A percentile compares a stretch with the other conserved stretches of the same genome.
These are phyloP conservation scores for Arctium lappa DNA, from an alignment of 129 eudicot genomes.

Conservation along the genomic window DNA sequence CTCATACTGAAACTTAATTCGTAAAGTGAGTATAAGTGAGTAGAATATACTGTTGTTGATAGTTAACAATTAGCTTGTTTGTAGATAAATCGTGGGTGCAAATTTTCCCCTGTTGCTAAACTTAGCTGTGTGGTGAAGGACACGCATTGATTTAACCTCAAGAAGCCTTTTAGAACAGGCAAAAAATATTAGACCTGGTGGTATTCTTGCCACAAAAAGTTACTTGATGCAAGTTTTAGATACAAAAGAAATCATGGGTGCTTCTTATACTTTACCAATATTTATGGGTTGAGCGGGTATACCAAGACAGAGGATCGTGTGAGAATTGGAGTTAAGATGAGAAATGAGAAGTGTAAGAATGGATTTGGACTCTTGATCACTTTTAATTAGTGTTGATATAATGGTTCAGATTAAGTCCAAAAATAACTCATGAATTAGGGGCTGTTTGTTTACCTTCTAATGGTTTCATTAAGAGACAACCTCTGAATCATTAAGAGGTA, in stretches of 20 bases:
- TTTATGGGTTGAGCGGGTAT: too few relatives aligned
- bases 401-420: too few relatives aligned
- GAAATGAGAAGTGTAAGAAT: too few relatives aligned
- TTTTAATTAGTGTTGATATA: too few relatives aligned
- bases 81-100: neutral
- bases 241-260: neutral
- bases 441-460: too few relatives aligned
- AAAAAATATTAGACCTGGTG: neutral
- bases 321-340: too few relatives aligned
- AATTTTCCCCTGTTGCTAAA: neutral
- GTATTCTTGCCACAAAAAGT: neutral
- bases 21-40: slow-evolving; percentile 7
- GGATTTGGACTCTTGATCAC: too few relatives aligned
- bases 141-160: neutral
- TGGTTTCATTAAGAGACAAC: too few relatives aligned
- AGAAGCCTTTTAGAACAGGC: neutral
- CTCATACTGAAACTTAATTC: slow-evolving; percentile 7
- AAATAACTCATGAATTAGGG: too few relatives aligned
- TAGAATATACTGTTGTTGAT: neutral
- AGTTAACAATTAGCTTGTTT: neutral
- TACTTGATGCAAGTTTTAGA: neutral
- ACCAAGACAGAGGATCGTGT: too few relatives aligned
- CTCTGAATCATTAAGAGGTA: too few relatives aligned
- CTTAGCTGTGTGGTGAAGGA: neutral
- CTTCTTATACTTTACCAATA: too few relatives aligned